phyloP scores from a whole-genome alignment of 306 rosid species.

The Dryas alaskensis region DNA sequence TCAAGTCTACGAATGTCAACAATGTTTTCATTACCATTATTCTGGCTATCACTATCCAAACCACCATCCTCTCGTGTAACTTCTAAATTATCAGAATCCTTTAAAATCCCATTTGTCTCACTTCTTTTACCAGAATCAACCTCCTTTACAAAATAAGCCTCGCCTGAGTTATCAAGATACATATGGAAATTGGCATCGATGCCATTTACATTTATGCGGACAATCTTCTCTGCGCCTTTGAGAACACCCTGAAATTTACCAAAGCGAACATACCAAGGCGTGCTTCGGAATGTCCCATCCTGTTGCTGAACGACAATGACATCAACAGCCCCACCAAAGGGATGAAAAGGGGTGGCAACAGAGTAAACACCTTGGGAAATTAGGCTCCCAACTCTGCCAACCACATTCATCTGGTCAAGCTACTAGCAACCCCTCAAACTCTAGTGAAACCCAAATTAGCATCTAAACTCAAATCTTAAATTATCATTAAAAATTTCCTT shows the following conservation, averaged over 20 bases:
- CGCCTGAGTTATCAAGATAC: conserved; percentile 92
- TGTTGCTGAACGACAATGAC: conserved; percentile 93
- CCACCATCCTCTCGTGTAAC: conserved; percentile 15
- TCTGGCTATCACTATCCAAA: conserved; percentile 31
- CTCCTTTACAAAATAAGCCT: conserved; percentile 86
- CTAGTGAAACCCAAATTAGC: conserved; percentile 25
- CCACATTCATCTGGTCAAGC: conserved; percentile 70
- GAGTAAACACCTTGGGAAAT: conserved; percentile 88
- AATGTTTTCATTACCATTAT: conserved; percentile 20
- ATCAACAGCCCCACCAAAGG: conserved; percentile 97
- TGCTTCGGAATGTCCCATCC: conserved; percentile 87
- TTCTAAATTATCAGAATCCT: conserved; percentile 32
- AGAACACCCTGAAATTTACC: conserved; percentile 98
- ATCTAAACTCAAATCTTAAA: conserved; percentile 33
- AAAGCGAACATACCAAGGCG: conserved; percentile 94
- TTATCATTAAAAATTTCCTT: not conserved
- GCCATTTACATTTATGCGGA: conserved; percentile 70
- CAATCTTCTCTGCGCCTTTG: conserved; percentile 83
- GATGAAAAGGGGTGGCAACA: conserved; percentile 95
- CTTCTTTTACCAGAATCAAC: conserved; percentile 44
- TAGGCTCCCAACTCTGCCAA: conserved; percentile 84
- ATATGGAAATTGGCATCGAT: conserved; percentile 78
- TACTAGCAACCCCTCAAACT: conserved; percentile 30
- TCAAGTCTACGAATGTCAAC: conserved; percentile 45
- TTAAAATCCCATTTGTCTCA: conserved; percentile 36